Base-by-base conservation (phyloP, 176 grass and related monocot species). In the Avena insularis region DNA sequence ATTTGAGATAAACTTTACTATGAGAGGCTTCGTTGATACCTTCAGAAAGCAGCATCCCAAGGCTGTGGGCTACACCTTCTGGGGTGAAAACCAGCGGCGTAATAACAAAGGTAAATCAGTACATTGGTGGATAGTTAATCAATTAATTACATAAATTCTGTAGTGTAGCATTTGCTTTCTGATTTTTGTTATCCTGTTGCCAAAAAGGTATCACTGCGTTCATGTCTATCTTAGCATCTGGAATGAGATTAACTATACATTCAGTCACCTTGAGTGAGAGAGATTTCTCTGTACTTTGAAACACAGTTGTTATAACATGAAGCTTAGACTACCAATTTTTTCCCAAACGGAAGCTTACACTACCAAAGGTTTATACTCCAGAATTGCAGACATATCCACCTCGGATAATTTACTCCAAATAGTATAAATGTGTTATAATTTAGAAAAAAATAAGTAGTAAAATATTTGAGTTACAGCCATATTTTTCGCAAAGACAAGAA, bases 11-110 rank as follows among this genome's bases (percentile, higher is more conserved):
- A 91, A 92, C 82, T 91, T 95, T 63, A 77, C 86, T 62, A 92
- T 78, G 36, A 94, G 78, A 81, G 93, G 96, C 46, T 85, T 95
- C 29, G 43, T 94, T 13, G 93, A 95, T 91, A 98, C 93, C 79
- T 98, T 94, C 82, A 90, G 96, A 73, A 95, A 92, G 73, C 91
- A 95, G 73, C 89, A 98, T 81, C 96, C 96, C 23, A 88, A 91
- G 75, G 90, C 74, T 20, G 84, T 98, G 21, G 91, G 82, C 12
- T 95, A 92, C 77, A 95, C 91, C 71, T 95, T 95, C 78, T 98
- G 93, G 93, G 96, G 93, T 82, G 94, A 98, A 90, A 93, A 88
- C 69, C 81, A 93, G 82, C 79, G 71, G 17, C 56, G 84, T 48
- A 79, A 36, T 40, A 88, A 90, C 67, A 86, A 91, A 84, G 81